These are phyloP conservation scores for Thelonectria rubi DNA, from an alignment of 2,329 filamentous ascomycete genomes.

Conservation along the genomic window DNA sequence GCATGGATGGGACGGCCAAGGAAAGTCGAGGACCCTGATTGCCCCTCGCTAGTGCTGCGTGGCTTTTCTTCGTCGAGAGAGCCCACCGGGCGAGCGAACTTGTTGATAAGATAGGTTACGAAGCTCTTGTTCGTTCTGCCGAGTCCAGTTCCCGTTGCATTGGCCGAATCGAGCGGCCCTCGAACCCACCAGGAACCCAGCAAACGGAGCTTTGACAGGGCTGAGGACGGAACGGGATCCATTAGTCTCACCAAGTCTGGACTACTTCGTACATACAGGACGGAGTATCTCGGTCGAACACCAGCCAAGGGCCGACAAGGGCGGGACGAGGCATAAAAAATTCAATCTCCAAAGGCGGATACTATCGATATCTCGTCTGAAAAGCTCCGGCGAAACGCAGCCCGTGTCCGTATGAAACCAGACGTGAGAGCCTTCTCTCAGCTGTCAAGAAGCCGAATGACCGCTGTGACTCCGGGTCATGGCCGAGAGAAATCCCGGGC, in stretches of 20 bases:
- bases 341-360: slow-evolving; percentile 11
- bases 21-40: slow-evolving; percentile 16
- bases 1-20: slow-evolving; percentile 9
- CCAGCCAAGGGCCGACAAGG: slow-evolving; percentile 2
- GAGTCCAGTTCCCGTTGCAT: slow-evolving; percentile 18
- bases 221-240: slow-evolving; percentile 22
- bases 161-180: slow-evolving; percentile 12
- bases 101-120: slow-evolving; percentile 3
- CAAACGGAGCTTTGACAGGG: slow-evolving; percentile 18
- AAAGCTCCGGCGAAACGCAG: slow-evolving; percentile 5
- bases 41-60: slow-evolving; percentile 10
- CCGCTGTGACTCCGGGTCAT: slow-evolving; percentile 18
- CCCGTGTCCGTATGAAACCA: background rate
- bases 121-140: slow-evolving; percentile 1
- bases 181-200: slow-evolving; percentile 10
- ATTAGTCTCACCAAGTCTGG: slow-evolving; percentile 1
- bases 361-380: slow-evolving; percentile 3
- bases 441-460: slow-evolving; percentile 17
- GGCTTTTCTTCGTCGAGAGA: slow-evolving; percentile 14
- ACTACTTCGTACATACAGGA: background rate
- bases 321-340: slow-evolving; percentile 25
- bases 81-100: background rate
- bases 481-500: slow-evolving; percentile 23
- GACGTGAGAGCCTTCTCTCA: background rate
- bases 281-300: slow-evolving; percentile 6